Percentiles rank a stretch among this genome's conserved stretches.
These are phyloP conservation scores for Nicotiana benthamiana DNA, from an alignment of 257 asterid genomes.

Conservation along the genomic window DNA sequence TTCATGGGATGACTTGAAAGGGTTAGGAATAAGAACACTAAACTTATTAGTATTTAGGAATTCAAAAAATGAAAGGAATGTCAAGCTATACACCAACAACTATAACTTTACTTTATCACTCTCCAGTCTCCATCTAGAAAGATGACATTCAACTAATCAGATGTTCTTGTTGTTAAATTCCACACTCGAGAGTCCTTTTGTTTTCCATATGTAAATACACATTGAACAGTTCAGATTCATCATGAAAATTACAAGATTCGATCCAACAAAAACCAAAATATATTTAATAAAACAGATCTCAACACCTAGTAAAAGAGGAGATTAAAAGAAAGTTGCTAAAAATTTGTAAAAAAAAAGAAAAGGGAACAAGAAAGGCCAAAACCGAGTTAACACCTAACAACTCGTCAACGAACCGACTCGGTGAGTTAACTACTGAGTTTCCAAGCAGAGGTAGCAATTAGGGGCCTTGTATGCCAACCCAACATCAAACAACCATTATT, in stretches of 20 bases:
- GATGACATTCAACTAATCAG: neutral
- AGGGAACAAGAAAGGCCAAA: neutral
- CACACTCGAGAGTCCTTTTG: neutral
- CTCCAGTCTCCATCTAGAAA: constrained; percentile 2
- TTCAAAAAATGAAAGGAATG: neutral
- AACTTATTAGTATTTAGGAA: neutral
- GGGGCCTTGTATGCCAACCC: constrained; percentile 92
- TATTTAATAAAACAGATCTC: neutral
- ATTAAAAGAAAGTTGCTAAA: neutral
- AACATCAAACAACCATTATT: constrained; percentile 74
- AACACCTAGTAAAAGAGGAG: neutral
- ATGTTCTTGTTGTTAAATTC: neutral
- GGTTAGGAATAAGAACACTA: neutral
- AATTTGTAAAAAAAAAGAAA: neutral
- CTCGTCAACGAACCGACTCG: neutral
- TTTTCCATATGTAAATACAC: neutral
- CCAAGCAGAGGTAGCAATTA: constrained; percentile 92
- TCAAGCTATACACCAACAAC: too few relatives aligned
- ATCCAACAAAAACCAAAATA: constrained; percentile 14
- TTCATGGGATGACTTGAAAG: neutral
- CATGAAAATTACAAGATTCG: constrained; percentile 31
- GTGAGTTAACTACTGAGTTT: constrained; percentile 33
- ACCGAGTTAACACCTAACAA: neutral
- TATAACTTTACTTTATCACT: neutral
- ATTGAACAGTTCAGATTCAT: neutral